These are phyloP conservation scores for Yarrowia deformans DNA, from an alignment of 805 yeast genomes.

Conservation along the genomic window DNA sequence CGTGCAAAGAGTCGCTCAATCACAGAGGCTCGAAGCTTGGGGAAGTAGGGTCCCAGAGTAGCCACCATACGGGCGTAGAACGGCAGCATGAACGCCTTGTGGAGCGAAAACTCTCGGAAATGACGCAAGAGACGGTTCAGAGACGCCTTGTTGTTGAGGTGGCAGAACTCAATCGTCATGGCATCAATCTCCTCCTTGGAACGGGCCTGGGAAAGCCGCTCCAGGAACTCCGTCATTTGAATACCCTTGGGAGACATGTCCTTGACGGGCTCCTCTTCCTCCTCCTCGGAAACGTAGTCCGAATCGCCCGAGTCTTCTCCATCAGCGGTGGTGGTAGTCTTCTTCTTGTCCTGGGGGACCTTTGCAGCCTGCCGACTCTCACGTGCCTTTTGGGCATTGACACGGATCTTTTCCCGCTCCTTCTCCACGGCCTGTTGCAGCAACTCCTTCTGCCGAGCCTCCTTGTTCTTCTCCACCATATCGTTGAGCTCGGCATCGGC, in stretches of 20 bases:
- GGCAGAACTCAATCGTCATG: conserved; percentile 48
- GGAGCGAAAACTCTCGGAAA: conserved; percentile 58
- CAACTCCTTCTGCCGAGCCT: conserved; percentile 37
- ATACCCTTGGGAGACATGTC: conserved; percentile 38
- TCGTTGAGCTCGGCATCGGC: conserved; percentile 44
- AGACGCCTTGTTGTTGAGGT: conserved; percentile 75
- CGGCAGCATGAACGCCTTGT: conserved; percentile 49
- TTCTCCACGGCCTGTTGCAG: conserved; percentile 33
- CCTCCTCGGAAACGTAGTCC: conserved; percentile 52
- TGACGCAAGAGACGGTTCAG: conserved; percentile 64
- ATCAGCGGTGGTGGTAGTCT: conserved; percentile 47
- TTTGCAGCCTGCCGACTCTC: conserved; percentile 17
- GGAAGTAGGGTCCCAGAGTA: conserved; percentile 59
- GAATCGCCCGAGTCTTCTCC: conserved; percentile 55
- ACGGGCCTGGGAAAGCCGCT: conserved; percentile 40
- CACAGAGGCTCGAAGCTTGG: conserved; percentile 42
- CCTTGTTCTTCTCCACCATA: conserved; percentile 43
- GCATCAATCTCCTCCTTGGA: conserved; percentile 48
- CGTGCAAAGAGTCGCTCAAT: conserved; percentile 30
- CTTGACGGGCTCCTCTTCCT: conserved; percentile 51
- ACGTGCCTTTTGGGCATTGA: conserved; percentile 43
- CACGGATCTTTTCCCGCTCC: conserved; percentile 42
- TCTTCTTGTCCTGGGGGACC: conserved; percentile 47
- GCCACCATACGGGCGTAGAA: conserved; percentile 73
- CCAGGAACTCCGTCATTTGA: conserved; percentile 41